phyloP scores from a whole-genome alignment of 2,329 filamentous ascomycete genomes.

The Pleurostoma richardsiae region DNA sequence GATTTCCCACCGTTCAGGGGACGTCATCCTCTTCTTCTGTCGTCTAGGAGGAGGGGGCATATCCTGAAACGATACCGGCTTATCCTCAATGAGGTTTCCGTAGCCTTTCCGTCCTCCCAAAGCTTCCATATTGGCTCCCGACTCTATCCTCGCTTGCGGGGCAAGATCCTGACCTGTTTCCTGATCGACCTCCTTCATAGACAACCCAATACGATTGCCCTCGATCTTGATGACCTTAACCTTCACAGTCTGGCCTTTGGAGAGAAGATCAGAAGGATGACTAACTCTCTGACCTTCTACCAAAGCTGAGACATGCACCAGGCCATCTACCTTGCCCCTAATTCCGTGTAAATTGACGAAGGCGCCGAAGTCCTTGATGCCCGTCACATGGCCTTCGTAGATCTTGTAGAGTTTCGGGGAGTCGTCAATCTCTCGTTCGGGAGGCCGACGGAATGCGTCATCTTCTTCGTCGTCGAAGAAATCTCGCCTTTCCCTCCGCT shows the following conservation, averaged over 20 bases:
- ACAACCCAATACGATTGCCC: conserved; percentile 74
- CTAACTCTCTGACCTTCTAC: conserved; percentile 81
- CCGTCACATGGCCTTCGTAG: conserved; percentile 85
- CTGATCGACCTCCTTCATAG: conserved; percentile 98
- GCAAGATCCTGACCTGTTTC: conserved; percentile 77
- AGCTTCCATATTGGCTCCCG: conserved; percentile 84
- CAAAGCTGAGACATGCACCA: conserved; percentile 91
- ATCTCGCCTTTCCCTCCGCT: conserved; percentile 34
- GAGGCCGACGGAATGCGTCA: conserved; percentile 60
- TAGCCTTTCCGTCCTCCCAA: conserved; percentile 62
- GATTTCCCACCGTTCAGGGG: conserved; percentile 96
- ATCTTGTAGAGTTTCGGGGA: conserved; percentile 77
- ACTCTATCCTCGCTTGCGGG: conserved; percentile 72
- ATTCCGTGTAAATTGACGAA: conserved; percentile 92
- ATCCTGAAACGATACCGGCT: conserved; percentile 54
- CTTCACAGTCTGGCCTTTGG: conserved; percentile 77
- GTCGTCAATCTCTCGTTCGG: conserved; percentile 74
- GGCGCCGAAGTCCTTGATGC: conserved; percentile 90
- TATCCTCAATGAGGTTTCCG: conserved; percentile 31
- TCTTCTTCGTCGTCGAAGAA: conserved; percentile 39
- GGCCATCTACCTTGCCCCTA: conserved; percentile 80
- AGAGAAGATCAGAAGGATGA: conserved; percentile 83
- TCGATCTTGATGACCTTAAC: conserved; percentile 91
- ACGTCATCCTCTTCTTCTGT: conserved; percentile 89
- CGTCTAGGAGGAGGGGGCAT: conserved; percentile 49